Percentiles rank a stretch among this genome's conserved stretches.
Evolutionary conservation across 78 protist genomes (phyloP).

Genomic region (Guillardia theta): DNA sequence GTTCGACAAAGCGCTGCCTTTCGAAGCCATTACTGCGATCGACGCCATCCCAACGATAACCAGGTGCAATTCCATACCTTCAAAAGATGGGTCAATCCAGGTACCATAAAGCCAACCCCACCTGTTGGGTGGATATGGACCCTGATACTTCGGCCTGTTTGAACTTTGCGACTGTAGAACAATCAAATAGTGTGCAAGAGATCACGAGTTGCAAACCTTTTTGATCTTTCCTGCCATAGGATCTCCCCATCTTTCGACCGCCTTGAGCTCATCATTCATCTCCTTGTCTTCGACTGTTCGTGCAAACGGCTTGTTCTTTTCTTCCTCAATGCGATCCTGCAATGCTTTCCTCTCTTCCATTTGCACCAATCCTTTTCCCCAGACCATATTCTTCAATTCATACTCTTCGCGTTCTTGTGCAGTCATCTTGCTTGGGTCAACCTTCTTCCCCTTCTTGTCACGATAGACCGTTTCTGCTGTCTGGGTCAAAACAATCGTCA

Average conservation of each 20-base stretch:
- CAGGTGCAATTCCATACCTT: not conserved
- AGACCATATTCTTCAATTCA: not conserved
- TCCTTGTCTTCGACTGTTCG: not conserved
- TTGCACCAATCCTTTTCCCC: slow-evolving; percentile 24
- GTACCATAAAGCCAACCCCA: not conserved
- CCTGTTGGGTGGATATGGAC: slow-evolving; percentile 2
- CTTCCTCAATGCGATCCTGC: not conserved
- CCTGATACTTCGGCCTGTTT: not conserved
- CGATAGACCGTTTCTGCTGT: not conserved
- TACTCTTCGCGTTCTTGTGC: not conserved
- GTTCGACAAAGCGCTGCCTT: not conserved
- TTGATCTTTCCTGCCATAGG: not conserved
- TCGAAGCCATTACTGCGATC: not conserved
- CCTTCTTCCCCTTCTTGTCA: not conserved
- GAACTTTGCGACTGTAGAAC: too few species aligned
- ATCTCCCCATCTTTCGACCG: not conserved
- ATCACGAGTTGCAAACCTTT: too few species aligned
- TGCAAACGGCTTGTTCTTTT: not conserved
- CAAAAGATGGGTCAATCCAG: not conserved
- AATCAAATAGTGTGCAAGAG: too few species aligned
- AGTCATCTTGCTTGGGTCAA: not conserved
- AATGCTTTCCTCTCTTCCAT: not conserved
- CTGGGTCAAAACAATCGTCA: not conserved
- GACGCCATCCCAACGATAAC: not conserved
- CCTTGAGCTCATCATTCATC: not conserved